Conservation (phyloP, 1,139 yeast species). For the Groenewaldozyma sp. region DNA sequence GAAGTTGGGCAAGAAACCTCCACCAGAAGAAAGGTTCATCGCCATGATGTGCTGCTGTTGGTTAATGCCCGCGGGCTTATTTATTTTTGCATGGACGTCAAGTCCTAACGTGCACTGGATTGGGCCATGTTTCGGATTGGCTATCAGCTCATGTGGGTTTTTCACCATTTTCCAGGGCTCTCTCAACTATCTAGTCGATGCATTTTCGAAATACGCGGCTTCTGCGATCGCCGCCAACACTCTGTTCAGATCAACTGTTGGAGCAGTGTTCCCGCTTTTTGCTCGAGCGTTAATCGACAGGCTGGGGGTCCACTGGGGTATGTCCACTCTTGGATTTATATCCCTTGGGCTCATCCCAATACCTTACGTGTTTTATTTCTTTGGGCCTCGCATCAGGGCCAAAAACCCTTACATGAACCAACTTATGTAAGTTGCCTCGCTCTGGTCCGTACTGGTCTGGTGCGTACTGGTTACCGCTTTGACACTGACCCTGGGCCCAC, state of each 20-base stretch:
- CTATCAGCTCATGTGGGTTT: conserved; percentile 54
- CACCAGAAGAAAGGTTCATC: conserved; percentile 55
- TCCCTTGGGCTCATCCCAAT: conserved; percentile 52
- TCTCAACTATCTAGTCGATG: conserved; percentile 54
- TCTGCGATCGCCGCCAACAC: conserved; percentile 78
- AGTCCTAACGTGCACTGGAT: conserved; percentile 59
- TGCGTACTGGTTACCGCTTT: too few relatives aligned
- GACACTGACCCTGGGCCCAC: too few relatives aligned
- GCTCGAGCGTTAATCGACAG: conserved; percentile 46
- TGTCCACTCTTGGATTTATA: conserved; percentile 46
- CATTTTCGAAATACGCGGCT: conserved; percentile 57
- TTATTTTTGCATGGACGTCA: conserved; percentile 70
- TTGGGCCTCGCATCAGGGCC: conserved; percentile 49
- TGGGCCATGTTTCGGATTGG: conserved; percentile 58
- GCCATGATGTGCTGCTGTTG: conserved; percentile 38
- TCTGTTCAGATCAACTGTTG: conserved; percentile 56
- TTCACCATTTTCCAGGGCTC: conserved; percentile 50
- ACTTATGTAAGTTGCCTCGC: conserved; percentile 8
- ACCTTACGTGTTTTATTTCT: conserved; percentile 51
- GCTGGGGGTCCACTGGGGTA: conserved; percentile 58
- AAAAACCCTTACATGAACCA: conserved; percentile 39
- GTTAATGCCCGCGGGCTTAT: conserved; percentile 57
- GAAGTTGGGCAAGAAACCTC: conserved; percentile 30
- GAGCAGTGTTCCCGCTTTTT: conserved; percentile 72
- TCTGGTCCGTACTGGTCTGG: too few relatives aligned